Evolutionary conservation across 2,329 filamentous ascomycete species (phyloP), one percentile per base, ranked within the genome.

Genomic region (Magnaporthiopsis rhizophila): DNA sequence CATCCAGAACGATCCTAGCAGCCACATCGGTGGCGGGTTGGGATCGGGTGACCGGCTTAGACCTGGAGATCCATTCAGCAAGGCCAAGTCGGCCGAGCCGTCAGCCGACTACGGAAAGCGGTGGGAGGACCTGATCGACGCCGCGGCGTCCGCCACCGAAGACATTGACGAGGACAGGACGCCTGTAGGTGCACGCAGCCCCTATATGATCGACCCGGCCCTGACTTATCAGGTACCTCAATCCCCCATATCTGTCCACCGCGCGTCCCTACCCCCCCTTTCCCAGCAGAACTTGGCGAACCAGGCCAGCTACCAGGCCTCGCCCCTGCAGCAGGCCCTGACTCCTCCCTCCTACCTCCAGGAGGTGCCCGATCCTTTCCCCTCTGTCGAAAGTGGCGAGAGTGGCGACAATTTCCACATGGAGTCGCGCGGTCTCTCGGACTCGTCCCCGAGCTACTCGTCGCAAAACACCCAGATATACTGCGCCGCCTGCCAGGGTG

Each of bases 51-150:
- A 86, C 64, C 84, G 89, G 67, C 81, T 91, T 68, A 89, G 89
- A 67, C 80, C 81, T 15, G 80, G 80, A 72, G 84, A 88, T 65
- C 87, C 89, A 70, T 87, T 91, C 67, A 63, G 62, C 62, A 96
- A 97, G 77, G 91, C 92, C 64, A 85, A 90, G 69, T 96, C 92
- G 21, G 91, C 91, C 58, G 94, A 97, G 76, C 92, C 93, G 30
- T 85, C 89, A 65, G 87, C 86, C 26, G 89, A 90, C 66, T 90
- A 90, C 77, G 92, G 91, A 68, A 96, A 95, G 78, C 85, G 94
- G 71, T 98, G 94, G 95, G 92, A 97, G 76, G 94, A 98, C 75
- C 82, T 98, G 66, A 96, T 98, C 68, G 93, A 97, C 76, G 94
- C 94, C 63, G 94, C 84, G 64, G 92, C 94, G 38, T 97, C 92